These are phyloP conservation scores for Boletus speciosus DNA, from an alignment of 768 basidiomycete genomes.

Conservation along the genomic window DNA sequence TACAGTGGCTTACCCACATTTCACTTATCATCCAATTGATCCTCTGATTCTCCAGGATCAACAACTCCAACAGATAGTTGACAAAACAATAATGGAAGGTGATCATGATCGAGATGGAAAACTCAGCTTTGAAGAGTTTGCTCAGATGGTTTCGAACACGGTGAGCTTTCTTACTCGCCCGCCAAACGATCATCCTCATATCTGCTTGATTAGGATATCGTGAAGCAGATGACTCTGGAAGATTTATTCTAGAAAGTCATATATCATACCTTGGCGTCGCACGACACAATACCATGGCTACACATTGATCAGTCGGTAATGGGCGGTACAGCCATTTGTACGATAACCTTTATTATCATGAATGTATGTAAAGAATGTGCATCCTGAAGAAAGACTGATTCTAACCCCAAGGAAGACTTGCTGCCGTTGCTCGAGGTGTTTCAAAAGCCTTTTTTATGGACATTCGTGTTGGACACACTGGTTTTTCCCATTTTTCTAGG, in stretches of 20 bases:
- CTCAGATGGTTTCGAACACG: constrained; percentile 94
- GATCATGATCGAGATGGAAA: constrained; percentile 98
- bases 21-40: neutral
- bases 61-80: constrained; percentile 98
- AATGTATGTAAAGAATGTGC: constrained; percentile 18
- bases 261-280: constrained; percentile 19
- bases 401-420: neutral
- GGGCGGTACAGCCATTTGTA: constrained; percentile 22
- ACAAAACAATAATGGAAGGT: constrained; percentile 99
- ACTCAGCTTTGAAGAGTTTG: constrained; percentile 95
- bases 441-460: neutral
- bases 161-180: constrained; percentile 40
- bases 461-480: neutral
- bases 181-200: constrained; percentile 9
- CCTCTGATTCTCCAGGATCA: constrained; percentile 62
- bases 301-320: constrained; percentile 6
- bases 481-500: neutral
- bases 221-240: constrained; percentile 98
- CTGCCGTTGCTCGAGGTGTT: neutral
- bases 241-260: constrained; percentile 64
- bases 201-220: constrained; percentile 69
- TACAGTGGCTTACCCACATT: constrained; percentile 28
- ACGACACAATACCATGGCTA: constrained; percentile 20
- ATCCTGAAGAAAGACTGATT: neutral
- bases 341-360: constrained; percentile 16